Base-by-base conservation (phyloP, 1,284 basidiomycete genomes). In the Marasmius fiardii region DNA sequence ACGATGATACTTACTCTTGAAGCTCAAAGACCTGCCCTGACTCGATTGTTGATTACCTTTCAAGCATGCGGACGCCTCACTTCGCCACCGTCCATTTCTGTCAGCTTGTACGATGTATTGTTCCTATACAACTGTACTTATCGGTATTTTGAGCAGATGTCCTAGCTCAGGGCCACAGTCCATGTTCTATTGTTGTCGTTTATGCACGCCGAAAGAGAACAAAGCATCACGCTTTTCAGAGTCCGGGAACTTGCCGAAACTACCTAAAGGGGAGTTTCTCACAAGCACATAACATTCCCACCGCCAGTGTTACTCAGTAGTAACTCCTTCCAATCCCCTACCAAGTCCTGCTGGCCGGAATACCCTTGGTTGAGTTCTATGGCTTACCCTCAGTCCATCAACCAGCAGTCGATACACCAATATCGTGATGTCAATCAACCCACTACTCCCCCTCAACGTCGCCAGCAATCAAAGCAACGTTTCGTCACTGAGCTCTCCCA, bases 401-500 rank as follows among this genome's bases (percentile, higher is more conserved):
- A 68, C 59, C 68, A 74, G 26, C 68, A 68, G 57, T 52, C 68
- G 24, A 56, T 68, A 39, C 71, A 71, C 50, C 71, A 70, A 24
- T 65, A 65, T 20, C n/a, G 47, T 51, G 71, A 72, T 54, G 60
- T 63, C 43, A 65, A 66, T 64, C 63, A 54, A 68, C 67, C 51
- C 65, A 66, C 61, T 51, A 49, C 51, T 49, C 21, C 50, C 24
- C 61, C 57, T 23, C 52, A 54, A 14, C 67, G 66, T n/a, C 43
- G 58, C 52, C 67, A 67, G 55, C 71, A 70, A 11, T 68, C 72
- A 51, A 83, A 79, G 62, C 81, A 83, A 65, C 82, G 82, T 55
- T 89, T 89, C 74, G 75, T 80, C 58, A 73, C 77, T 21, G 87
- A 90, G 63, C 81, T 90, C 64, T 90, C 88, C 14, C 77, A 80